A percentile compares a stretch with the other conserved stretches of the same genome.
These are phyloP conservation scores for Apiotrichum akiyoshidainum DNA, from an alignment of 1,284 basidiomycete genomes.

Conservation along the genomic window DNA sequence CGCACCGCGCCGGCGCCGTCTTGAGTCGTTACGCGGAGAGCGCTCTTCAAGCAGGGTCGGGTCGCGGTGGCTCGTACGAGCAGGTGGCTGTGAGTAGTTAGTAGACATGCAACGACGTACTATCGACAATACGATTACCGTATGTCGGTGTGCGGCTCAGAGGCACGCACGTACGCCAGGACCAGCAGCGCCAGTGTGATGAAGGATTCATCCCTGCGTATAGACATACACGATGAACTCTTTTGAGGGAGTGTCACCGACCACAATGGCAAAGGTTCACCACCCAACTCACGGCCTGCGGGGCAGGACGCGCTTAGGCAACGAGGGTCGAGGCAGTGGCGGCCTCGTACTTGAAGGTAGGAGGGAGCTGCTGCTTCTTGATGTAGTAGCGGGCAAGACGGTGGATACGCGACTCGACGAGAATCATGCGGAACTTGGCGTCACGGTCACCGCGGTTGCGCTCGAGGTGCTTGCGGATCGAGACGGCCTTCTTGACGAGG, in stretches of 20 bases:
- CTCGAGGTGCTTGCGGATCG: constrained; percentile 98
- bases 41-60: constrained; percentile 4
- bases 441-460: constrained; percentile 97
- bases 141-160: constrained; percentile 8
- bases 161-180: constrained; percentile 10
- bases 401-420: constrained; percentile 99
- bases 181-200: constrained; percentile 11
- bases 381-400: constrained; percentile 94
- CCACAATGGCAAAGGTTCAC: not conserved
- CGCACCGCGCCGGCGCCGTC: not conserved
- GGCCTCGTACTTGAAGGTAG: constrained; percentile 97
- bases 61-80: not conserved
- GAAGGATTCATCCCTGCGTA: constrained; percentile 14
- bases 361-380: constrained; percentile 94
- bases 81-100: constrained; percentile 10
- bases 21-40: constrained; percentile 1
- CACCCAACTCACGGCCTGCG: not conserved
- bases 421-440: constrained; percentile 95
- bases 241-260: not conserved
- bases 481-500: constrained; percentile 99
- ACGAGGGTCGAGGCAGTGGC: constrained; percentile 70
- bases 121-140: constrained; percentile 4
- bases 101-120: not conserved
- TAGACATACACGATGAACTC: constrained; percentile 4
- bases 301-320: constrained; percentile 38